phyloP scores from a whole-genome alignment of 768 basidiomycete genomes.

The Austroboletus eburneus region DNA sequence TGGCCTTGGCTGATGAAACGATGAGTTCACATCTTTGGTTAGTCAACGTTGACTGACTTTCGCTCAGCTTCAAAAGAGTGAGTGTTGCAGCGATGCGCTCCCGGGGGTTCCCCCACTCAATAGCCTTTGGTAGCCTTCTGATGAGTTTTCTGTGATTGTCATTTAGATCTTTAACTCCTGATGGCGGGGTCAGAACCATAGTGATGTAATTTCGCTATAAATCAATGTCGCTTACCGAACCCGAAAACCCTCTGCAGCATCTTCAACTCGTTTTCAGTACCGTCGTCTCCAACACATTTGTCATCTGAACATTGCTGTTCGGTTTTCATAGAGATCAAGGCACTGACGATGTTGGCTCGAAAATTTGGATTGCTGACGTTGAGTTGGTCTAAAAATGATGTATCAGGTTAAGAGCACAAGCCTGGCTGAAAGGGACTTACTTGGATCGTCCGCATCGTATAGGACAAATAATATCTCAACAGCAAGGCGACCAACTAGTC shows the following conservation, averaged over 20 bases:
- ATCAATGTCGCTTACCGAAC: conserved; percentile 7
- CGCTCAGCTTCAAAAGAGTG: conserved; percentile 19
- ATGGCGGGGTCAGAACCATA: too few relatives aligned
- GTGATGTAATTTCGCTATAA: too few relatives aligned
- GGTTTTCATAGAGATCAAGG: conserved; percentile 8
- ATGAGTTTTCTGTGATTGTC: conserved; percentile 11
- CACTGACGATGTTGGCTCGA: conserved; percentile 17
- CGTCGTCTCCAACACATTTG: neutral
- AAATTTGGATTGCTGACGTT: conserved; percentile 4
- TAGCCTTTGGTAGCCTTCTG: conserved; percentile 3
- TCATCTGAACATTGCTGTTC: neutral
- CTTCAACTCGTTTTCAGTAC: neutral
- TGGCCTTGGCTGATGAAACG: neutral
- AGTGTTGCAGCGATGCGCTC: conserved; percentile 24
- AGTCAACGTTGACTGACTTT: conserved; percentile 7
- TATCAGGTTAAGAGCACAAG: neutral
- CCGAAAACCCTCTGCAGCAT: conserved; percentile 15
- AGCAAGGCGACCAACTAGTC: conserved; percentile 3
- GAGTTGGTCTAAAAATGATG: conserved; percentile 5
- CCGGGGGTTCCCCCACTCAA: neutral
- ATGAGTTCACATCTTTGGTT: neutral
- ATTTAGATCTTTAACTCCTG: neutral
- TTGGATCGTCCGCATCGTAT: neutral
- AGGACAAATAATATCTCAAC: conserved; percentile 3
- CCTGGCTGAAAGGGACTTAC: neutral